Conservation (phyloP, 257 asterid species). For the Linaria vulgaris region DNA sequence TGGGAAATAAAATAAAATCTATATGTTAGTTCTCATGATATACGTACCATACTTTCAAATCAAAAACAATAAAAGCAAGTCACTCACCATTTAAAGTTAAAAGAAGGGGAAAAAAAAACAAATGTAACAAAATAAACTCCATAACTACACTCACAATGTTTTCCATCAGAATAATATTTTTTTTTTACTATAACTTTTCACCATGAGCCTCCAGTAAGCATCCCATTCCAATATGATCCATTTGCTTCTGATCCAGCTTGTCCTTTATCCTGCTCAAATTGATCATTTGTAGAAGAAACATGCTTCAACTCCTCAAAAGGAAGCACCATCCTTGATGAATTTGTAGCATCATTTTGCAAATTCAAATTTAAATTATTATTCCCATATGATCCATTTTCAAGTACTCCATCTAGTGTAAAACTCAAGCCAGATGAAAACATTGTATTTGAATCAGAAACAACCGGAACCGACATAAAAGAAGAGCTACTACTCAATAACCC, state of each 20-base stretch:
- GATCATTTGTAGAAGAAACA: conserved; percentile 18
- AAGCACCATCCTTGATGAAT: conserved; percentile 35
- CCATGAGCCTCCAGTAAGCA: conserved; percentile 52
- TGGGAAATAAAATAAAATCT: conserved; percentile 6
- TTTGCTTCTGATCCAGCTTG: conserved; percentile 35
- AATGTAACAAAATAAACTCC: not conserved
- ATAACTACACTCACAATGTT: not conserved
- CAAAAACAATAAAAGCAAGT: conserved; percentile 5
- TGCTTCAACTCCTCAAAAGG: conserved; percentile 50
- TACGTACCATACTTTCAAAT: conserved; percentile 14
- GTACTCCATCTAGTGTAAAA: conserved; percentile 55
- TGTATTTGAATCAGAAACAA: conserved; percentile 27
- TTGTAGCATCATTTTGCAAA: conserved; percentile 28
- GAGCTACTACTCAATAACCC: no score
- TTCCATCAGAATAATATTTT: not conserved
- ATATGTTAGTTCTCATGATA: conserved; percentile 22
- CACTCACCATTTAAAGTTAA: conserved; percentile 15
- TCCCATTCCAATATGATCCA: conserved; percentile 73
- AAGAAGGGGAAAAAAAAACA: not conserved
- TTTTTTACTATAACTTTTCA: conserved; percentile 16
- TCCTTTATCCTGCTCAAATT: conserved; percentile 39
- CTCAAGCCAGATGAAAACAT: conserved; percentile 40
- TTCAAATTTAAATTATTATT: conserved; percentile 24
- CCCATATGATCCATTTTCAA: no score
- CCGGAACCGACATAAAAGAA: conserved; percentile 38